Conservation (phyloP, 179 eudicot species). For the Silene noctiflora region DNA sequence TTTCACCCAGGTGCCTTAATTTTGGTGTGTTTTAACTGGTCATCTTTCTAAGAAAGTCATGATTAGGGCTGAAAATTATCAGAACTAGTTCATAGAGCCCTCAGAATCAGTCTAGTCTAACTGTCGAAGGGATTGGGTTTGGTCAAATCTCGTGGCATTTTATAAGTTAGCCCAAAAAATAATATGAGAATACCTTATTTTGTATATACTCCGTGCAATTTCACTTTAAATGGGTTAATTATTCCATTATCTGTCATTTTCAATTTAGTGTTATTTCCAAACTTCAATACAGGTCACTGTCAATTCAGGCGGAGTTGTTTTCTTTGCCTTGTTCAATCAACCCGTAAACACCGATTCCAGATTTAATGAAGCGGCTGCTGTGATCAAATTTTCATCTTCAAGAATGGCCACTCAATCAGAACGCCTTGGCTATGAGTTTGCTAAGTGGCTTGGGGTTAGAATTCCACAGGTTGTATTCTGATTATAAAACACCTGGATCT, state of each 20-base stretch:
- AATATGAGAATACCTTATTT: background rate
- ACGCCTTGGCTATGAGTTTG: constrained; percentile 96
- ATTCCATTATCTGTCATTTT: background rate
- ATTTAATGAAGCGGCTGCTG: constrained; percentile 86
- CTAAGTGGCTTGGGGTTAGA: constrained; percentile 91
- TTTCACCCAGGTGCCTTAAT: background rate
- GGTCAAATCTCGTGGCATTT: background rate
- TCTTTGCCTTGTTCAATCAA: constrained; percentile 83
- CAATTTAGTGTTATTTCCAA: background rate
- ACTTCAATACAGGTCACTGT: constrained; percentile 70
- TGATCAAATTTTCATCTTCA: constrained; percentile 88
- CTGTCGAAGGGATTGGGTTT: background rate
- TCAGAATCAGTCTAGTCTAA: background rate
- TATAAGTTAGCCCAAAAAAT: background rate
- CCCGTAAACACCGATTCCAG: constrained; percentile 46
- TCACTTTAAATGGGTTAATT: background rate
- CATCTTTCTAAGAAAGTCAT: background rate
- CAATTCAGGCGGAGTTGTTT: constrained; percentile 98
- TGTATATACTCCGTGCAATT: background rate
- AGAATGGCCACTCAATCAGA: constrained; percentile 99
- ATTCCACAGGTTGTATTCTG: constrained; percentile 66
- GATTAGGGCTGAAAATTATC: background rate
- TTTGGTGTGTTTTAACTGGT: background rate
- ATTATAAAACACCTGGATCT: background rate
- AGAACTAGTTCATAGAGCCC: background rate